Conservation (phyloP, 176 grass and related monocot genomes). For the Avena insularis region DNA sequence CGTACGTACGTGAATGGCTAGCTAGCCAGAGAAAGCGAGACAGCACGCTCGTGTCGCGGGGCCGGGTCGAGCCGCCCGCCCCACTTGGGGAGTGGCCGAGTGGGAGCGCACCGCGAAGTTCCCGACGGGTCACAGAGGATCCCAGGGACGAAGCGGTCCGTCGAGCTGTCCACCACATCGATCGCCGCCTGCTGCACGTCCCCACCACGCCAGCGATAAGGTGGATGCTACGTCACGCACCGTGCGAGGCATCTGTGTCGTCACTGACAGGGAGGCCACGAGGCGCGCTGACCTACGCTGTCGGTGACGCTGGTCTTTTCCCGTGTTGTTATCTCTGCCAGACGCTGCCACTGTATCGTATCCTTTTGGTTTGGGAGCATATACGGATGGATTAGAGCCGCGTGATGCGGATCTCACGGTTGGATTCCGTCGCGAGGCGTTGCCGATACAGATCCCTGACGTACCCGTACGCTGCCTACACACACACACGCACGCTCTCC, state of each 20-base stretch:
- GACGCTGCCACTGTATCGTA: too few relatives aligned
- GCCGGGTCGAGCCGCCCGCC: not conserved
- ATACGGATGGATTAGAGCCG: not conserved
- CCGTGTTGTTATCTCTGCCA: too few relatives aligned
- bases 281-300: not conserved
- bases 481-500: not conserved
- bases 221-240: too few relatives aligned
- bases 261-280: not conserved
- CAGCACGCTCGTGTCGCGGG: constrained; percentile 44
- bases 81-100: not conserved
- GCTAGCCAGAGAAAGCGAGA: not conserved
- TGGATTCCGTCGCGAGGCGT: too few relatives aligned
- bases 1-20: not conserved
- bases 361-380: not conserved
- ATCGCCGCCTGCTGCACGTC: not conserved
- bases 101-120: not conserved
- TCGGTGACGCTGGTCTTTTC: not conserved
- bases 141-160: not conserved
- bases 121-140: constrained; percentile 32
- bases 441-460: not conserved
- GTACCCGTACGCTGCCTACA: not conserved
- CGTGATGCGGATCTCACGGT: constrained; percentile 28
- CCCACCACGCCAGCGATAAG: constrained; percentile 6
- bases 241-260: not conserved
- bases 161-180: constrained; percentile 41